Conservation (phyloP, 192 early-diverging fungal species). For the Umbelopsis ramanniana region DNA sequence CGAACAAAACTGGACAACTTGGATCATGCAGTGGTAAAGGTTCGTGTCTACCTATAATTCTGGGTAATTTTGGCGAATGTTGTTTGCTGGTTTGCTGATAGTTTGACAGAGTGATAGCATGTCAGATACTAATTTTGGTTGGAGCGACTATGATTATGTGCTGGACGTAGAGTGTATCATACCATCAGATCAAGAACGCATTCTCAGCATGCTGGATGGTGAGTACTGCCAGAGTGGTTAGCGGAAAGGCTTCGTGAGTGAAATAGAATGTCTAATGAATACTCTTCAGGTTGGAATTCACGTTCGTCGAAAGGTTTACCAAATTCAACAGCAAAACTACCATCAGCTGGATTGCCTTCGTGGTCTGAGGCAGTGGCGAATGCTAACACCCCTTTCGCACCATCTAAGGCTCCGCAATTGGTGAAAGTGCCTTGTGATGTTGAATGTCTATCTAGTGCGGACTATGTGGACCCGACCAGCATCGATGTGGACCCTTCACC, state of each 20-base stretch:
- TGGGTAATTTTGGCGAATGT: neutral
- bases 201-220: conserved; percentile 14
- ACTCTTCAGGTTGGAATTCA: neutral
- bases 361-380: neutral
- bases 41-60: neutral
- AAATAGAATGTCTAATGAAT: neutral
- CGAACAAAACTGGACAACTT: neutral
- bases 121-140: neutral
- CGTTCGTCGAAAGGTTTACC: neutral
- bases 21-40: neutral
- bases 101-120: no score
- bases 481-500: neutral
- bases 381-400: neutral
- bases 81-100: neutral
- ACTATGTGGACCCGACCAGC: neutral
- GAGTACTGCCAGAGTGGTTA: neutral
- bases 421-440: conserved; percentile 8
- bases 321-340: neutral
- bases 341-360: neutral
- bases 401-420: neutral
- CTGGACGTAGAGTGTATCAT: neutral
- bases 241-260: no score
- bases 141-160: neutral
- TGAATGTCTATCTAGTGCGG: neutral
- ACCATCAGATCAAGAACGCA: neutral